Base-by-base conservation (phyloP, 208 protist species). In the Angomonas ambiguus region DNA sequence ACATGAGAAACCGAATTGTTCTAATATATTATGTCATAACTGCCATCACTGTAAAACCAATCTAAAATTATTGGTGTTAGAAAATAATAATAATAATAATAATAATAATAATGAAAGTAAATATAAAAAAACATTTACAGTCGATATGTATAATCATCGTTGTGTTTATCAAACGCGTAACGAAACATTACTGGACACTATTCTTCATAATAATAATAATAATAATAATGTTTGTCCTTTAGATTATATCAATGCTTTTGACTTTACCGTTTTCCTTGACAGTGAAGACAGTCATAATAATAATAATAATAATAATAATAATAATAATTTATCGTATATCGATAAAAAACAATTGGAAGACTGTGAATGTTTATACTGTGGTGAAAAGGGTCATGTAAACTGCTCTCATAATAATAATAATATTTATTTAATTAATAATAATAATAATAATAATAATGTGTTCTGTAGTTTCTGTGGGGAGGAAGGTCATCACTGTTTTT, bases 391-490 rank as follows among this genome's bases (percentile, higher is more conserved):
- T 28, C 49, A 56, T 27, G 16, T 56, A 24, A 27, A 56, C 18
- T 56, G 49, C 18, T 8, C n/a, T 24, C n/a, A 56, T 56, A 5
- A 56, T 24, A 56, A 20, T 56, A 56, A 56, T 56, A 5, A 56
- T 10, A 56, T 28, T 22, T 28, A 56, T 56, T 28, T 28, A 28
- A 56, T 28, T 56, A 56, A 30, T 27, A 56, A 56, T 56, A 56
- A 56, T 22, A 56, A 56, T 56, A 56, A 27, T 56, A 56, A 56
- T 56, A 5, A 27, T 56, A 56, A 56, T 56, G 16, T 27, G 16
- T 27, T 27, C 49, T 22, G 49, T 24, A 28, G 49, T 27, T 5
- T 8, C 6, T 56, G n/a, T 24, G 5, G 49, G n/a, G 49, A 8
- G 6, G 49, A 8, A 8, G 10, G 10, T 24, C 49, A 56, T 24